phyloP scores from a whole-genome alignment of 495 filamentous ascomycete species.

The Glarea lozoyensis region DNA sequence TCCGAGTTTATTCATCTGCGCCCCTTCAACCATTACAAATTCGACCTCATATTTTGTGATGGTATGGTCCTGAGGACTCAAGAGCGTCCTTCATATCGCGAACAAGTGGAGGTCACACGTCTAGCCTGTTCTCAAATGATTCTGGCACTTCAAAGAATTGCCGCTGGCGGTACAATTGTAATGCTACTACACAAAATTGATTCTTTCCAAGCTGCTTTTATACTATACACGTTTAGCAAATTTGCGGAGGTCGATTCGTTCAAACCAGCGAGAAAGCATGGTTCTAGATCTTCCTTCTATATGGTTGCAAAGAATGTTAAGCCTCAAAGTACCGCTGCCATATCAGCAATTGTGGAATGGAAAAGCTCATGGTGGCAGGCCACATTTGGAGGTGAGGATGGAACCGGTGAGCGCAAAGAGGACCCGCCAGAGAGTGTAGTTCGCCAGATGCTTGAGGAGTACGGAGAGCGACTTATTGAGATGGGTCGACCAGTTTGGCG shows the following conservation, averaged over 20 bases:
- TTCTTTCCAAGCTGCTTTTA: constrained; percentile 24
- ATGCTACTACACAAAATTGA: constrained; percentile 44
- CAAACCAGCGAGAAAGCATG: constrained; percentile 37
- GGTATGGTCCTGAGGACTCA: constrained; percentile 46
- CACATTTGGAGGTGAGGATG: constrained; percentile 35
- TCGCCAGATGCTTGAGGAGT: constrained; percentile 29
- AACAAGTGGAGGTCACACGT: constrained; percentile 31
- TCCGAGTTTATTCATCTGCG: constrained; percentile 8
- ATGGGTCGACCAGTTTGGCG: constrained; percentile 30
- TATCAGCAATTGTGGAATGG: constrained; percentile 29
- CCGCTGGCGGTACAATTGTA: constrained; percentile 30
- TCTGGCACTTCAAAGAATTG: constrained; percentile 38
- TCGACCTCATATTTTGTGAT: constrained; percentile 50
- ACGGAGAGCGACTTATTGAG: constrained; percentile 28
- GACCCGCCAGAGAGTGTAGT: constrained; percentile 17
- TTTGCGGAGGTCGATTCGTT: constrained; percentile 38
- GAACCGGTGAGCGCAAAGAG: constrained; percentile 4
- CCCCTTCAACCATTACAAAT: constrained; percentile 23
- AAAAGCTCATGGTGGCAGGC: constrained; percentile 34
- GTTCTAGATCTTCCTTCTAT: constrained; percentile 44
- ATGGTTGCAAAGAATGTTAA: constrained; percentile 41
- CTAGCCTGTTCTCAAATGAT: constrained; percentile 36
- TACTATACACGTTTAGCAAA: constrained; percentile 32
- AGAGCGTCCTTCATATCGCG: constrained; percentile 27
- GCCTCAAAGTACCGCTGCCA: constrained; percentile 23